A percentile compares a stretch with the other conserved stretches of the same genome.
Conservation (phyloP, 805 yeast species). For the Peterozyma xylosa region DNA sequence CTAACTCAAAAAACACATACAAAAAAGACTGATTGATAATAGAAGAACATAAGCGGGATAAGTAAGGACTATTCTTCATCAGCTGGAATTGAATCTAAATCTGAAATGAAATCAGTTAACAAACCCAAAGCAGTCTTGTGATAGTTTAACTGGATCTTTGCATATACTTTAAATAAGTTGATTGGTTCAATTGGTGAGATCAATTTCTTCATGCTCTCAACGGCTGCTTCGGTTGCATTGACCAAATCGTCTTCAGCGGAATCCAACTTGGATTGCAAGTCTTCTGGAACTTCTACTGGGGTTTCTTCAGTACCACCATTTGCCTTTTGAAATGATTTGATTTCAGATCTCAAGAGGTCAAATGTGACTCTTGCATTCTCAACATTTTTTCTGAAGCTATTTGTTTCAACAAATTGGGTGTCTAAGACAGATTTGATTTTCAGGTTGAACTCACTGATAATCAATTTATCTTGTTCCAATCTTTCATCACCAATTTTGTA, state of each 20-base stretch:
- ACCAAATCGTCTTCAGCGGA: conserved; percentile 71
- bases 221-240: conserved; percentile 70
- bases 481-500: conserved; percentile 60
- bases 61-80: conserved; percentile 25
- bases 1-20: too few species aligned
- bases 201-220: conserved; percentile 67
- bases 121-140: conserved; percentile 44
- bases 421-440: conserved; percentile 46
- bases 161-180: conserved; percentile 56
- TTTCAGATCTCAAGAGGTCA: conserved; percentile 61
- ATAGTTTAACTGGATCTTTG: conserved; percentile 62
- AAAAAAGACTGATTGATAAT: too few species aligned
- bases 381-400: conserved; percentile 57
- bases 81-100: conserved; percentile 32
- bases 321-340: conserved; percentile 24
- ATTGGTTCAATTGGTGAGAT: conserved; percentile 62
- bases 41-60: too few species aligned
- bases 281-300: conserved; percentile 36
- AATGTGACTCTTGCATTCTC: conserved; percentile 63
- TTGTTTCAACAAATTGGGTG: conserved; percentile 53
- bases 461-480: conserved; percentile 59
- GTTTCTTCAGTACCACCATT: conserved; percentile 22
- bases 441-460: conserved; percentile 51
- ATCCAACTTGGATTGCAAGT: conserved; percentile 44
- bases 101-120: conserved; percentile 36